Base-by-base conservation (phyloP, 2,329 filamentous ascomycete genomes). In the Aspergillus pseudoviridinutans region DNA sequence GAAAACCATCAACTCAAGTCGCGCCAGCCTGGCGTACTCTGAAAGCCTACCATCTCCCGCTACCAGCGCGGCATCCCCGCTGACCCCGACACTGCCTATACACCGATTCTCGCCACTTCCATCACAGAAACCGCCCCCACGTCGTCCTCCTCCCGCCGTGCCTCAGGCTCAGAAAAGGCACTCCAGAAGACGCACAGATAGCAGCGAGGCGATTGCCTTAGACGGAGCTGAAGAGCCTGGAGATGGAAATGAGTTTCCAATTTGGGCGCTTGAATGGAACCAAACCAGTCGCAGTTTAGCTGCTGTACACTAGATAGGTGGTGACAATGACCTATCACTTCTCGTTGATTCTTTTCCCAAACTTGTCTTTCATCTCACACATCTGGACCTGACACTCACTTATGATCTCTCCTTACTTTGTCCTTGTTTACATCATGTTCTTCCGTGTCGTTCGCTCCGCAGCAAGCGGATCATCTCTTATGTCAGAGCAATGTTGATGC, bases 221-320 rank as follows among this genome's bases (percentile, higher is more conserved):
- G 75, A 75, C 52, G 68, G 75, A 24, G 72, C 75, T 1, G 76
- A 78, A 3, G 79, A 80, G 29, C 80, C 82, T 60, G 79, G 76
- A 47, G 84, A 85, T 79, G 84, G 86, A 52, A 65, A 82, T 10
- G 79, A 79, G 4, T 76, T 80, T 54, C 74, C 75, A 4, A 65
- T 76, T 27, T 78, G 76, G 76, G 66, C 73, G 49, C 61, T 73
- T 56, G 66, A 74, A 47, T 70, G 74, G 73, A 66, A 72, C 71
- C 59, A 80, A 77, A 75, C 83, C 27, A 60, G 60, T 42, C 62
- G 62, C 32, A 71, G 66, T 44, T 51, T 76, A 53, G 69, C 72
- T 42, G 61, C 74, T 49, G 73, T 73, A 50, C 73, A 75, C 61
- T 77, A 62, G 70, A 51, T 41, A 42, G 47, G 50, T 35, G 29